Percentiles rank a stretch among this genome's conserved stretches.
These are phyloP conservation scores for Ophiocordyceps camponoti-floridani DNA, from an alignment of 2,329 filamentous ascomycete species.

Conservation along the genomic window DNA sequence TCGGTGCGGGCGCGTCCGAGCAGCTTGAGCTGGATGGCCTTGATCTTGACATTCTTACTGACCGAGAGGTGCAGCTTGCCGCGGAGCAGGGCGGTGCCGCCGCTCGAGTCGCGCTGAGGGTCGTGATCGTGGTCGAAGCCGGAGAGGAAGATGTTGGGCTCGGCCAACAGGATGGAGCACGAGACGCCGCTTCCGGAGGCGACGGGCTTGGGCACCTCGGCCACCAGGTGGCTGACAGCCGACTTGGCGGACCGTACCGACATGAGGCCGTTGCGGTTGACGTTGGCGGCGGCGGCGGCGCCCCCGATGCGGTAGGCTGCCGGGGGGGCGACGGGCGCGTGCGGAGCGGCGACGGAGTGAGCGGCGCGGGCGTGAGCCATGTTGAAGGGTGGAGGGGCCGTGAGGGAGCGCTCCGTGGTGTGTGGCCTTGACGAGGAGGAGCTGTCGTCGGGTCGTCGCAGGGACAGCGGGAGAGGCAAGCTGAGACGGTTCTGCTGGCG, in stretches of 20 bases:
- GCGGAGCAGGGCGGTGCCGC: conserved; percentile 71
- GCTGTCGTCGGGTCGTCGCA: not conserved
- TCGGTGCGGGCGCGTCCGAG: conserved; percentile 74
- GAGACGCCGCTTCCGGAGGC: conserved; percentile 59
- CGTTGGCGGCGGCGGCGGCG: not conserved
- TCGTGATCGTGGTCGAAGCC: conserved; percentile 60
- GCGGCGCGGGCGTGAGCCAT: not conserved
- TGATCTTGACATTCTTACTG: conserved; percentile 82
- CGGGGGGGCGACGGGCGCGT: conserved; percentile 8
- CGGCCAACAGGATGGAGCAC: conserved; percentile 57
- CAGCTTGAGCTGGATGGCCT: conserved; percentile 75
- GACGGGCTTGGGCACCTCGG: conserved; percentile 51
- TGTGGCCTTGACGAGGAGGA: not conserved
- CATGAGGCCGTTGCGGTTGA: conserved; percentile 30
- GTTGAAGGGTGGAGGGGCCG: conserved; percentile 1
- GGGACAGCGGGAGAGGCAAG: not conserved
- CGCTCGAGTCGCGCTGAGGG: conserved; percentile 28
- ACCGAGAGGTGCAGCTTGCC: conserved; percentile 70
- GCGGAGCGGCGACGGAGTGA: conserved; percentile 9
- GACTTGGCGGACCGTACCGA: conserved; percentile 32
- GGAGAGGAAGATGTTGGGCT: conserved; percentile 64
- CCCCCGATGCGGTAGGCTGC: conserved; percentile 8
- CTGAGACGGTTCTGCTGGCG: conserved; percentile 1
- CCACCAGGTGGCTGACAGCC: conserved; percentile 29
- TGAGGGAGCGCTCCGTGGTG: not conserved